These are phyloP conservation scores for Xylogone sp. DNA, from an alignment of 2,329 filamentous ascomycete species.

Conservation along the genomic window DNA sequence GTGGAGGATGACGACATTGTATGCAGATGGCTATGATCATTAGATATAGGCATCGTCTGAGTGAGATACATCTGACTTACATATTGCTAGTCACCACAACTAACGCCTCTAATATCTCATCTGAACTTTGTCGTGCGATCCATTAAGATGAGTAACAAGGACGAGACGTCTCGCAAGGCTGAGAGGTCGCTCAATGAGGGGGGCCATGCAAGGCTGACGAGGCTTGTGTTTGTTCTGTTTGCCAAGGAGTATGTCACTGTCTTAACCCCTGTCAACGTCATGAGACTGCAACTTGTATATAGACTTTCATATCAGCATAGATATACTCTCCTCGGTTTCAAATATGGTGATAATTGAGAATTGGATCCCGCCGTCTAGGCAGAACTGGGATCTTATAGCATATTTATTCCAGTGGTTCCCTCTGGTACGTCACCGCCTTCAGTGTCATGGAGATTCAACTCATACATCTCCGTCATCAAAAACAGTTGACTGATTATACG, in stretches of 20 bases:
- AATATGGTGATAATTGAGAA: constrained; percentile 24
- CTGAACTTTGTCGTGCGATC: too few species aligned
- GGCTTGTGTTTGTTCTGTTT: neutral
- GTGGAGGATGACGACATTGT: too few species aligned
- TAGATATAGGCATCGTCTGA: constrained; percentile 5
- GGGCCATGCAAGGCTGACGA: neutral
- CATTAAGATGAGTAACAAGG: neutral
- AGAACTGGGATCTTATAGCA: constrained; percentile 53
- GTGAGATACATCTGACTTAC: neutral
- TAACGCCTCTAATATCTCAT: neutral
- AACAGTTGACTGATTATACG: too few species aligned
- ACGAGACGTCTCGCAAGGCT: neutral
- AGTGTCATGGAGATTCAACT: too few species aligned
- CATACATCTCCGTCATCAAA: too few species aligned
- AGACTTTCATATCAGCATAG: neutral
- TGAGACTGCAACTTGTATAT: neutral
- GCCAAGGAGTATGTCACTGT: neutral
- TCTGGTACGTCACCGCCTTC: constrained; percentile 34
- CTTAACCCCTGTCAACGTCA: neutral
- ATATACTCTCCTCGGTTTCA: too few species aligned
- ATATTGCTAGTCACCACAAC: neutral
- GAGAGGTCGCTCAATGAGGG: neutral
- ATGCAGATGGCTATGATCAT: too few species aligned
- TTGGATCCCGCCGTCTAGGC: constrained; percentile 51
- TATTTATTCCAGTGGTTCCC: constrained; percentile 49